These are phyloP conservation scores for Cytospora leucostoma DNA, from an alignment of 2,329 filamentous ascomycete species.

Conservation along the genomic window DNA sequence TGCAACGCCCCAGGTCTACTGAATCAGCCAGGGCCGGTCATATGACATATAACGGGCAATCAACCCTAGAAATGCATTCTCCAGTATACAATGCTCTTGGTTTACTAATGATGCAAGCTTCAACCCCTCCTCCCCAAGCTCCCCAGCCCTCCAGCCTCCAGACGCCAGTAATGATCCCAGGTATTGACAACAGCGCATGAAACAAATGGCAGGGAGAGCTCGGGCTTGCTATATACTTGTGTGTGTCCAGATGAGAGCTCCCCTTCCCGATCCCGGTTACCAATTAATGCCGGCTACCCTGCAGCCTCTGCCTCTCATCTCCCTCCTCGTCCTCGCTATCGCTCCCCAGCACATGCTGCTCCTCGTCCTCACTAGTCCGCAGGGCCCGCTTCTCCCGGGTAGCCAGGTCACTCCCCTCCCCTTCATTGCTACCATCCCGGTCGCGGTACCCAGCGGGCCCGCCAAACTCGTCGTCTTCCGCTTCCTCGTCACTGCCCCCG, in stretches of 20 bases:
- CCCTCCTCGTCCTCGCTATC: conserved; percentile 47
- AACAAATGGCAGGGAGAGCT: background rate
- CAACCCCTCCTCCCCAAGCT: background rate
- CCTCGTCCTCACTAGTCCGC: conserved; percentile 37
- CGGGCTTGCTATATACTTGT: background rate
- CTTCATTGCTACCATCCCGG: conserved; percentile 24
- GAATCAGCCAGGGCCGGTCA: background rate
- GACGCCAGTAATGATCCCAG: conserved; percentile 8
- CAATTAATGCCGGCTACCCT: conserved; percentile 28
- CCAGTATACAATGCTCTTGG: conserved; percentile 7
- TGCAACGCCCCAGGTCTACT: background rate
- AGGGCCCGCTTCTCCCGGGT: conserved; percentile 35
- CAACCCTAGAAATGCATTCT: background rate
- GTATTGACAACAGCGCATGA: background rate
- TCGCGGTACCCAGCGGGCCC: conserved; percentile 44
- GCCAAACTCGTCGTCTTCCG: conserved; percentile 51
- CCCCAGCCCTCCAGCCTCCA: background rate
- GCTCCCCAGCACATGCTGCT: conserved; percentile 54
- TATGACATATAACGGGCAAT: background rate
- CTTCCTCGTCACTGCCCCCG: conserved; percentile 78
- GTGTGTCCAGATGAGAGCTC: background rate
- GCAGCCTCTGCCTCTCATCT: conserved; percentile 35
- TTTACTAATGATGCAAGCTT: conserved; percentile 7
- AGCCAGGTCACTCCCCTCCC: conserved; percentile 32
- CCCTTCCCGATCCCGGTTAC: background rate